Evolutionary conservation across 2,329 filamentous ascomycete species (phyloP).

Genomic region (Fusarium lateritium): DNA sequence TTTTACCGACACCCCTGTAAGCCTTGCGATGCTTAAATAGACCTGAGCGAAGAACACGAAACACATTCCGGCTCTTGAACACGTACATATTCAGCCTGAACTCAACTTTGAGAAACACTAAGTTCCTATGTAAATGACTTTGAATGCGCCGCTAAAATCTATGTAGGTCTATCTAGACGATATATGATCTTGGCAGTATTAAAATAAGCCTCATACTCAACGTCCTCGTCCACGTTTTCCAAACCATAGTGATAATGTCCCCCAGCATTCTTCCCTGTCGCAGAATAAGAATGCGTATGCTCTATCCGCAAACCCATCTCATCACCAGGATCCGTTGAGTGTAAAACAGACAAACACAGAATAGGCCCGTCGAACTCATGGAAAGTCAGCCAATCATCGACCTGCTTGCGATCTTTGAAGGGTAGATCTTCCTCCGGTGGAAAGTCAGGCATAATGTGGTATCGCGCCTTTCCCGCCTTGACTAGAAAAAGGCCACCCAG

Average conservation of each 20-base stretch:
- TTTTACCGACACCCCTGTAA: too few relatives aligned
- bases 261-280: constrained; percentile 48
- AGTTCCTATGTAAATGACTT: too few relatives aligned
- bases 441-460: constrained; percentile 64
- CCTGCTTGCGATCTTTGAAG: constrained; percentile 48
- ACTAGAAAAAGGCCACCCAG: constrained; percentile 60
- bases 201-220: constrained; percentile 64
- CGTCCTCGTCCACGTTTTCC: constrained; percentile 46
- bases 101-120: too few relatives aligned
- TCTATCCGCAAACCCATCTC: constrained; percentile 59
- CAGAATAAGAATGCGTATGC: constrained; percentile 63
- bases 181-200: constrained; percentile 59
- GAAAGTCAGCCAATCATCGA: constrained; percentile 58
- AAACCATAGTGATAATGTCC: constrained; percentile 63
- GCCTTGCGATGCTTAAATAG: too few relatives aligned
- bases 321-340: constrained; percentile 58
- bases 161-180: constrained; percentile 53
- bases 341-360: constrained; percentile 59
- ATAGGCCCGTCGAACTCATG: constrained; percentile 56
- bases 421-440: constrained; percentile 47
- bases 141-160: too few relatives aligned
- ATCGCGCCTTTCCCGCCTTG: constrained; percentile 54
- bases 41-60: too few relatives aligned
- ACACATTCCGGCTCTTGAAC: too few relatives aligned
- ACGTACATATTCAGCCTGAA: too few relatives aligned